These are phyloP conservation scores for Fusarium oxysporum DNA, from an alignment of 2,329 filamentous ascomycete species.

Conservation along the genomic window DNA sequence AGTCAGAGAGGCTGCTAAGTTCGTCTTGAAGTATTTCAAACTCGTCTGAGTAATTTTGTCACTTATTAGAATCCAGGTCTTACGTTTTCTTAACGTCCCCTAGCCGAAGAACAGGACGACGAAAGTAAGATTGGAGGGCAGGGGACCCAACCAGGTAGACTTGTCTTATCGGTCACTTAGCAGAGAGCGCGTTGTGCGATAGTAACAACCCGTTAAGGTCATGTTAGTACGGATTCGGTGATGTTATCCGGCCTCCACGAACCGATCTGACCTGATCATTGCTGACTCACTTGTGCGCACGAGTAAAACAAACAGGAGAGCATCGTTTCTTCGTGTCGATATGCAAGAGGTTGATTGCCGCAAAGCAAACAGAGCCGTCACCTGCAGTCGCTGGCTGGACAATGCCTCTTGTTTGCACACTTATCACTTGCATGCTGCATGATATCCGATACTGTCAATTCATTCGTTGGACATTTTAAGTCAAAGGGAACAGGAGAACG, in stretches of 20 bases:
- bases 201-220: neutral
- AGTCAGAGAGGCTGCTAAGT: neutral
- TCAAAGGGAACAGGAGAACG: neutral
- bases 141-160: neutral
- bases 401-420: constrained; percentile 12
- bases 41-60: neutral
- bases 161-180: constrained; percentile 20
- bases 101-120: constrained; percentile 16
- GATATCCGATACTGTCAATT: constrained; percentile 3
- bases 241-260: neutral
- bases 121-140: constrained; percentile 20
- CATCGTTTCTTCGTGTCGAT: constrained; percentile 1
- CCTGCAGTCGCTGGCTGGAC: constrained; percentile 11
- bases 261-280: neutral
- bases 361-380: constrained; percentile 8
- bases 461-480: neutral
- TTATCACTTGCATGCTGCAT: constrained; percentile 27
- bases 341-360: neutral
- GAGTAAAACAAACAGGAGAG: neutral
- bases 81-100: neutral
- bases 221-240: constrained; percentile 7
- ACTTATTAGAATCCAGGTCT: neutral
- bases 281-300: neutral
- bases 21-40: neutral
- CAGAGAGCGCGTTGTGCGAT: neutral